phyloP scores from a whole-genome alignment of 2,329 filamentous ascomycete species.

The Conoideocrella luteorostrata region DNA sequence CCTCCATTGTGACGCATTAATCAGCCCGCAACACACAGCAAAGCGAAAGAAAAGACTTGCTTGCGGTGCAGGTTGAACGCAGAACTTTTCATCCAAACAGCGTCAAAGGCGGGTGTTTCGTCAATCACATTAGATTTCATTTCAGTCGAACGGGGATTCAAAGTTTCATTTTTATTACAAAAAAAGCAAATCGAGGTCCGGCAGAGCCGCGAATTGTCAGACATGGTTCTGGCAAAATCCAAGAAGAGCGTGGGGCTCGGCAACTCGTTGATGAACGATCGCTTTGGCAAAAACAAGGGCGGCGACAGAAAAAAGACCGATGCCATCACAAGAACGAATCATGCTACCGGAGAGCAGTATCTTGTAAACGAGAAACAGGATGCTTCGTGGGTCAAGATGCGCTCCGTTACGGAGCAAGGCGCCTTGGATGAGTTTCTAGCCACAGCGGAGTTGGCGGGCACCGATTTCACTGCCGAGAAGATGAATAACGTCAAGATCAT shows the following conservation, averaged over 20 bases:
- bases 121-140: neutral
- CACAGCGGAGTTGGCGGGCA: constrained; percentile 94
- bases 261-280: constrained; percentile 97
- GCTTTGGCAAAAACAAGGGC: constrained; percentile 90
- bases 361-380: constrained; percentile 87
- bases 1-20: constrained; percentile 39
- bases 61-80: neutral
- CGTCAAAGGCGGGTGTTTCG: no score
- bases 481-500: constrained; percentile 99
- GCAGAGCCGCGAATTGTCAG: constrained; percentile 21
- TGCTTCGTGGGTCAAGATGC: constrained; percentile 98
- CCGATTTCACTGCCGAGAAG: constrained; percentile 98
- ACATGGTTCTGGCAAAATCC: constrained; percentile 72
- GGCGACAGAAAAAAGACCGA: constrained; percentile 66
- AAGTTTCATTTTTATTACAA: neutral
- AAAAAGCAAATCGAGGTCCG: neutral
- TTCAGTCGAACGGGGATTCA: neutral
- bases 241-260: constrained; percentile 93
- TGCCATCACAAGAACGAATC: constrained; percentile 61
- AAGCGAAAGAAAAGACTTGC: neutral
- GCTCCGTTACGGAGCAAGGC: constrained; percentile 94
- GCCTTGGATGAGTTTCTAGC: constrained; percentile 94
- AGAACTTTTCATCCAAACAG: neutral
- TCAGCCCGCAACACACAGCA: constrained; percentile 21
- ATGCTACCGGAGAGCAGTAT: constrained; percentile 80